phyloP scores from a whole-genome alignment of 345 rosid genomes.

The Murraya koenigii region DNA sequence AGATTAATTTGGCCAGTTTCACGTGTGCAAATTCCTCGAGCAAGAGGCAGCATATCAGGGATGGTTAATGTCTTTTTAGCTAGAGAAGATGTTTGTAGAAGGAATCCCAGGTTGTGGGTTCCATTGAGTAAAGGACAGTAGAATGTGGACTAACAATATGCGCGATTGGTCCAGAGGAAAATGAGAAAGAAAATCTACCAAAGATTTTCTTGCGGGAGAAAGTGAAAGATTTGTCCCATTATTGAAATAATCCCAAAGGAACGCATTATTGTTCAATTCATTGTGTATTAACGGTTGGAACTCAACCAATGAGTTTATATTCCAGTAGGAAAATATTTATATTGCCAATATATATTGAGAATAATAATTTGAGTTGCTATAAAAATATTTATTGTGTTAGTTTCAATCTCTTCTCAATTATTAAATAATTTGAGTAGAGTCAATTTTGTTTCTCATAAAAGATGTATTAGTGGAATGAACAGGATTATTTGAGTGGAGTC shows the following conservation, averaged over 20 bases:
- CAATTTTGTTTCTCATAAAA: too few species aligned
- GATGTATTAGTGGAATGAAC: too few species aligned
- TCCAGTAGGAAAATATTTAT: too few species aligned
- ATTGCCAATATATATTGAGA: too few species aligned
- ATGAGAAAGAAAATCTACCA: not conserved
- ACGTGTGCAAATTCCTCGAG: too few species aligned
- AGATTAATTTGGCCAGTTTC: too few species aligned
- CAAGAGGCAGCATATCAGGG: not conserved
- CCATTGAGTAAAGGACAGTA: constrained; percentile 8
- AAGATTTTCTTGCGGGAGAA: not conserved
- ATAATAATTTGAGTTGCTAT: too few species aligned
- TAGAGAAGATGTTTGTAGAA: not conserved
- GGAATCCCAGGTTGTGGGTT: constrained; percentile 11
- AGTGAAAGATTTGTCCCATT: constrained; percentile 12
- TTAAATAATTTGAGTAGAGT: too few species aligned
- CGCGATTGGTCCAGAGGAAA: constrained; percentile 10
- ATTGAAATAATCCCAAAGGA: not conserved
- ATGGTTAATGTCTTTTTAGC: not conserved
- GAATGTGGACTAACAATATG: not conserved
- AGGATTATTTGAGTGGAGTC: too few species aligned
- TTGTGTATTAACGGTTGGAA: not conserved
- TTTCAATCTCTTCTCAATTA: too few species aligned
- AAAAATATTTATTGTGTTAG: too few species aligned
- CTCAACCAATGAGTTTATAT: too few species aligned
- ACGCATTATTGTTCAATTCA: not conserved